These are phyloP conservation scores for Xylaria hypoxylon DNA, from an alignment of 2,329 filamentous ascomycete genomes.

Conservation along the genomic window DNA sequence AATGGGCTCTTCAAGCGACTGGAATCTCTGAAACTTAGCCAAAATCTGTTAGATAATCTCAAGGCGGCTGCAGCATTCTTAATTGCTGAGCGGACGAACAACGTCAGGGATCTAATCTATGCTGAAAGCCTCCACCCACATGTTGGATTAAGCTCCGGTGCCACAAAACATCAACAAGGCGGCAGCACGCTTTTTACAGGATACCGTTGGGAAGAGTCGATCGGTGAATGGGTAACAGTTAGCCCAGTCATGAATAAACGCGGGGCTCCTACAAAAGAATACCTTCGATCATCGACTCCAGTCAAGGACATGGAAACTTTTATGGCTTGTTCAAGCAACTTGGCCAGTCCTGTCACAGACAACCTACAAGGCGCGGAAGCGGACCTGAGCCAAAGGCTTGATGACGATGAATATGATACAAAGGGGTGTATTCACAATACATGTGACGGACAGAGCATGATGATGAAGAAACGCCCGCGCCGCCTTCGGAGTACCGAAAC, in stretches of 20 bases:
- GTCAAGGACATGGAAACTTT: conserved; percentile 8
- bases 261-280: conserved; percentile 39
- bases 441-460: conserved; percentile 14
- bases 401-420: conserved; percentile 15
- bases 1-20: conserved; percentile 56
- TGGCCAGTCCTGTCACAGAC: conserved; percentile 34
- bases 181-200: conserved; percentile 44
- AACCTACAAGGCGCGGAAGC: conserved; percentile 37
- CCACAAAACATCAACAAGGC: conserved; percentile 16
- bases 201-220: conserved; percentile 67
- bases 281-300: conserved; percentile 38
- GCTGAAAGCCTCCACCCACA: conserved; percentile 58
- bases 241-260: conserved; percentile 55
- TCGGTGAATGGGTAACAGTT: conserved; percentile 66
- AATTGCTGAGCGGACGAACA: conserved; percentile 64
- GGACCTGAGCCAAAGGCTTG: conserved; percentile 36
- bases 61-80: conserved; percentile 62
- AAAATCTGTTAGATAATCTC: conserved; percentile 54
- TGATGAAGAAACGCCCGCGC: conserved; percentile 40
- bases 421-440: not conserved
- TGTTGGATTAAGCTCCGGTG: conserved; percentile 11
- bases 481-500: conserved; percentile 37
- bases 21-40: conserved; percentile 50
- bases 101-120: conserved; percentile 65
- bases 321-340: conserved; percentile 27